Conservation (phyloP, 805 yeast genomes). For the Starmera caribaea region DNA sequence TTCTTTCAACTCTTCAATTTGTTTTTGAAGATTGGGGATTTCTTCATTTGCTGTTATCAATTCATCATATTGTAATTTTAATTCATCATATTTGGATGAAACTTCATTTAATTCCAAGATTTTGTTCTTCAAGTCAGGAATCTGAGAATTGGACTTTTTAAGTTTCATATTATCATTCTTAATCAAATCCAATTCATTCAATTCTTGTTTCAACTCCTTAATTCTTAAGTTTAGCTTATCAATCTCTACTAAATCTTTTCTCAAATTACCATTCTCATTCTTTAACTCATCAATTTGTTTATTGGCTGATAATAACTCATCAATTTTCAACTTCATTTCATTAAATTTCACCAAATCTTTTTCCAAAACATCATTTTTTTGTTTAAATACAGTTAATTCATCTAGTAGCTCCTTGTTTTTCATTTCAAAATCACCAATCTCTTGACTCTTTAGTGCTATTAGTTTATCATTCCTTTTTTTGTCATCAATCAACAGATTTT, state of each 20-base stretch:
- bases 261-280: not conserved
- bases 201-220: not conserved
- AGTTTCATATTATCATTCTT: no score
- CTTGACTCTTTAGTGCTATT: not conserved
- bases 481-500: no score
- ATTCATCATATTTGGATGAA: no score
- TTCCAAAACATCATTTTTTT: conserved; percentile 8
- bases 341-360: no score
- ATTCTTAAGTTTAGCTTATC: not conserved
- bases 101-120: no score
- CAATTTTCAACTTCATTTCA: conserved; percentile 15
- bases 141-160: no score
- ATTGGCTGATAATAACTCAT: conserved; percentile 1
- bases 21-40: not conserved
- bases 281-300: conserved; percentile 2
- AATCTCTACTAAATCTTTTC: not conserved
- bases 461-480: not conserved
- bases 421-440: not conserved
- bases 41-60: no score
- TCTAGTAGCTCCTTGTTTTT: not conserved
- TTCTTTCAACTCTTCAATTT: not conserved
- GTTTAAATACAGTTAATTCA: conserved; percentile 2
- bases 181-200: not conserved
- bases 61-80: no score
- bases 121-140: no score